phyloP scores from a whole-genome alignment of 345 rosid species.

The thale cress (Arabidopsis thaliana) region DNA sequence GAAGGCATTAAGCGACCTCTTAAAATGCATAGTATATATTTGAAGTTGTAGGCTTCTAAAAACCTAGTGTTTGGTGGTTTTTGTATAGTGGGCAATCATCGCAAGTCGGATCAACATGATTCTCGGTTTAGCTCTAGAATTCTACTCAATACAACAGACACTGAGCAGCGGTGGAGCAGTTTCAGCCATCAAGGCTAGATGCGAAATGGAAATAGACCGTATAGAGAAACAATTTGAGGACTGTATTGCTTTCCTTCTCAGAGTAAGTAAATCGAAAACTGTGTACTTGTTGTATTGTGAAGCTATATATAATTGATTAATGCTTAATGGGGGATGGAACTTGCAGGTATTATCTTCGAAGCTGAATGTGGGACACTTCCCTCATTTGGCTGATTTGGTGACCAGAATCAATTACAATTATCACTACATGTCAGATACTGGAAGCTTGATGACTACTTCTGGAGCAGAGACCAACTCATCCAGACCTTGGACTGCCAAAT shows the following conservation, averaged over 20 bases:
- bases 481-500: conserved; percentile 13
- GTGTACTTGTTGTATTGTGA: too few species aligned
- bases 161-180: conserved; percentile 76
- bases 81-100: conserved; percentile 82
- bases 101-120: conserved; percentile 91
- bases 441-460: conserved; percentile 67
- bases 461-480: conserved; percentile 57
- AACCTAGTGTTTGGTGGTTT: conserved; percentile 25
- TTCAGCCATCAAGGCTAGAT: conserved; percentile 78
- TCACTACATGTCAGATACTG: conserved; percentile 92
- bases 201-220: conserved; percentile 80
- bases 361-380: conserved; percentile 91
- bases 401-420: conserved; percentile 93
- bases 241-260: conserved; percentile 90
- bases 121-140: conserved; percentile 89
- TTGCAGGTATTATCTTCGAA: conserved; percentile 87
- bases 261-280: conserved; percentile 51
- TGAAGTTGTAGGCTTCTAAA: neutral
- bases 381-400: conserved; percentile 93
- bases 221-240: conserved; percentile 91
- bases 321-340: neutral
- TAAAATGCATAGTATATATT: conserved; percentile 9
- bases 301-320: too few species aligned
- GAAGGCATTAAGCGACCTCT: neutral
- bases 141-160: conserved; percentile 87